These are phyloP conservation scores for Durusdinium trenchii DNA, from an alignment of 73 alveolate genomes.

Conservation along the genomic window DNA sequence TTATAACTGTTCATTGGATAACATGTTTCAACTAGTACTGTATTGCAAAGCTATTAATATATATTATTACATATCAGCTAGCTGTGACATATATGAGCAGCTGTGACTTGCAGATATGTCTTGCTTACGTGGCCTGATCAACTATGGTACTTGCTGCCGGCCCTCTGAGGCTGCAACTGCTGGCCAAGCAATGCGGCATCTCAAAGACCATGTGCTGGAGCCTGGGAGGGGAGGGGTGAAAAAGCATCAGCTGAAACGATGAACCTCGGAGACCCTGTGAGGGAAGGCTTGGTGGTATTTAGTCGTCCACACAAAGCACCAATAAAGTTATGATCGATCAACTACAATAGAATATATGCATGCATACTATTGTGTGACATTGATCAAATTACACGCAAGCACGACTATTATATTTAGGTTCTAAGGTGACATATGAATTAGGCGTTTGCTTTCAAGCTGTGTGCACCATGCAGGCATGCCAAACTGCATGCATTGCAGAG, in stretches of 20 bases:
- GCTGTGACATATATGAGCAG: background rate
- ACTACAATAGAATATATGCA: background rate
- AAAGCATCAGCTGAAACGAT: background rate
- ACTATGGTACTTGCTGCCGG: background rate
- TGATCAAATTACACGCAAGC: background rate
- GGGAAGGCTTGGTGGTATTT: too few species aligned
- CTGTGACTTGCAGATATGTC: background rate
- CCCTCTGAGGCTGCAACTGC: background rate
- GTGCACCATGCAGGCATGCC: too few species aligned
- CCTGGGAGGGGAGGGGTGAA: background rate
- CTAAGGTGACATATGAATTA: too few species aligned
- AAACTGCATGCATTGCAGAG: too few species aligned
- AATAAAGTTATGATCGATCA: background rate
- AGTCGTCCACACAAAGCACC: background rate
- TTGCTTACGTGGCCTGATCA: background rate
- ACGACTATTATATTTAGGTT: too few species aligned
- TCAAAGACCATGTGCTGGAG: background rate
- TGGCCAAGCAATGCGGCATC: background rate
- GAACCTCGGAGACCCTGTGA: background rate
- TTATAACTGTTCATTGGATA: background rate
- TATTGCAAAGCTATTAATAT: background rate
- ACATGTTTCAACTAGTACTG: background rate
- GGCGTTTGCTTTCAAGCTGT: too few species aligned
- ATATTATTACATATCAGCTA: background rate
- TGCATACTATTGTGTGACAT: background rate